Percentiles rank a stretch among this genome's conserved stretches.
Evolutionary conservation across 208 protist genomes (phyloP).

Genomic region (Leishmania braziliensis): DNA sequence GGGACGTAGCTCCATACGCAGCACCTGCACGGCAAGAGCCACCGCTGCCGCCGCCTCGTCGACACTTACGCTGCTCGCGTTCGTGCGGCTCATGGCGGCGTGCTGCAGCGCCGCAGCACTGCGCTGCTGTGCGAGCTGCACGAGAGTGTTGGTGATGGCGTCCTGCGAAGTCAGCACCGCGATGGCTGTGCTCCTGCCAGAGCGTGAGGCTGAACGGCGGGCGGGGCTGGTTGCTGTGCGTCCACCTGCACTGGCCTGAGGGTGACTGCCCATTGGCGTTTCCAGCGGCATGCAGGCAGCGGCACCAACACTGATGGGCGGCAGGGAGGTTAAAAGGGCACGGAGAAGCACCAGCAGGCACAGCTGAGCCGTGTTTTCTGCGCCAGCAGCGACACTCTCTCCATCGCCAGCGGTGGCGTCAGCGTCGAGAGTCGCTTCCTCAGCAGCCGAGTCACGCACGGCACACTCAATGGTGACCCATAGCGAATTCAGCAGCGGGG

Average conservation of each 20-base stretch:
- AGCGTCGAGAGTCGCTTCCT: background rate
- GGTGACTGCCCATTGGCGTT: background rate
- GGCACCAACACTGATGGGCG: background rate
- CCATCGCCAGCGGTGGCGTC: background rate
- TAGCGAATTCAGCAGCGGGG: conserved; percentile 10
- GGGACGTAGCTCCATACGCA: conserved; percentile 19
- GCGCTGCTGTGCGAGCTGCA: conserved; percentile 20
- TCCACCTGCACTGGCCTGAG: background rate
- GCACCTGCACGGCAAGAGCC: conserved; percentile 28
- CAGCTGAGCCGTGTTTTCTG: conserved; percentile 7
- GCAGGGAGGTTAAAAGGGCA: conserved; percentile 12
- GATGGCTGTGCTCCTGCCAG: background rate
- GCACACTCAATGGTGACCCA: conserved; percentile 22
- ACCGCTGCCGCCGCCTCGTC: conserved; percentile 9
- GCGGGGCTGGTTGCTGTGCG: background rate
- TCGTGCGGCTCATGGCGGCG: background rate
- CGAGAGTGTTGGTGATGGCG: conserved; percentile 6
- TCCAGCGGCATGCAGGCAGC: background rate
- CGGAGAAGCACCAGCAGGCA: conserved; percentile 21
- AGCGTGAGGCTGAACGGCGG: background rate
- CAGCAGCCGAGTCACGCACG: conserved; percentile 20
- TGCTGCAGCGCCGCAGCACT: conserved; percentile 9
- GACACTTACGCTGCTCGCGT: background rate
- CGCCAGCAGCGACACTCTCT: background rate
- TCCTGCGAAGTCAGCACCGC: conserved; percentile 1